A percentile compares a stretch with the other conserved stretches of the same genome.
Conservation (phyloP, 2,329 filamentous ascomycete genomes). For the Chrysosphaeria jannelii region DNA sequence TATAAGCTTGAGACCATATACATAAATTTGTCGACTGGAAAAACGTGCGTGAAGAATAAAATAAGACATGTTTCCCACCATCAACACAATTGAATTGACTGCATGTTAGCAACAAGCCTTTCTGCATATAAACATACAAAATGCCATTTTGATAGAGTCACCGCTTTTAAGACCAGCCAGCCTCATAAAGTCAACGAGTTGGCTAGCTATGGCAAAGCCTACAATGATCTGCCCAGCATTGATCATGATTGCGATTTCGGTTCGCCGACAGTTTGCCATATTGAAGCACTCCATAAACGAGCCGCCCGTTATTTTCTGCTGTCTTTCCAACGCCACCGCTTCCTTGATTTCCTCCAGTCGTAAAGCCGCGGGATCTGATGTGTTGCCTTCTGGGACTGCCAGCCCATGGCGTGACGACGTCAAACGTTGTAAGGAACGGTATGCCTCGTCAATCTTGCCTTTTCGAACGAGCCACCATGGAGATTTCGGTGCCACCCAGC, state of each 20-base stretch:
- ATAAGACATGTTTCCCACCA: constrained; percentile 14
- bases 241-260: constrained; percentile 17
- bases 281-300: constrained; percentile 20
- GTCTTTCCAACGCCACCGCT: constrained; percentile 23
- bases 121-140: constrained; percentile 4
- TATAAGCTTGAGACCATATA: constrained; percentile 10
- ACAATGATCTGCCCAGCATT: constrained; percentile 7
- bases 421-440: constrained; percentile 2
- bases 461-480: constrained; percentile 10
- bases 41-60: constrained; percentile 12
- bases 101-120: not conserved
- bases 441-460: constrained; percentile 6
- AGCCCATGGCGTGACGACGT: not conserved
- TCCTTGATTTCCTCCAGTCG: constrained; percentile 21
- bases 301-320: constrained; percentile 15
- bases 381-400: not conserved
- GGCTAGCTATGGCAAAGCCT: constrained; percentile 11
- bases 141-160: constrained; percentile 11
- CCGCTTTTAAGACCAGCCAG: constrained; percentile 10
- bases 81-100: constrained; percentile 5
- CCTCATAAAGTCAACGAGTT: constrained; percentile 5
- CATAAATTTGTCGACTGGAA: constrained; percentile 14
- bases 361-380: constrained; percentile 4
- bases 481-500: constrained; percentile 4
- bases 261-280: constrained; percentile 18